phyloP scores from a whole-genome alignment of 208 protist genomes.

The Leishmania gerbilli region DNA sequence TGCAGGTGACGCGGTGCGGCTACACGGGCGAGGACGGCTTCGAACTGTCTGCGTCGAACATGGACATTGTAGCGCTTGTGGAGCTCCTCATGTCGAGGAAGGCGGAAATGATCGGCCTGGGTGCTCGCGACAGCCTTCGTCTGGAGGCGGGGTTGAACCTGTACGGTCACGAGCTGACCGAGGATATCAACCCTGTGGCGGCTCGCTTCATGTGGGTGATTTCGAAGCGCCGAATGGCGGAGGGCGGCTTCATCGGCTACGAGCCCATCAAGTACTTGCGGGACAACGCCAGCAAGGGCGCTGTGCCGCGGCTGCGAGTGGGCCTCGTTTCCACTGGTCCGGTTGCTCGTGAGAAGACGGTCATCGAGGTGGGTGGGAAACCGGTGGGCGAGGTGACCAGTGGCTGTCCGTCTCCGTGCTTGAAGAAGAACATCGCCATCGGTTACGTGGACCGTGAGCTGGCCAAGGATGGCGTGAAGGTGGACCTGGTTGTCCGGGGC shows the following conservation, averaged over 20 bases:
- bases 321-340: constrained; percentile 91
- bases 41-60: constrained; percentile 90
- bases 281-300: constrained; percentile 38
- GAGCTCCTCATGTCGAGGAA: constrained; percentile 58
- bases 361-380: constrained; percentile 70
- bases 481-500: constrained; percentile 92
- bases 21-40: constrained; percentile 99
- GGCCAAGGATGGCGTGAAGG: constrained; percentile 71
- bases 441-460: constrained; percentile 86
- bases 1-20: constrained; percentile 90
- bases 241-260: constrained; percentile 95
- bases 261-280: constrained; percentile 73
- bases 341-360: constrained; percentile 84
- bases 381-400: constrained; percentile 91
- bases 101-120: constrained; percentile 89
- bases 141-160: constrained; percentile 98
- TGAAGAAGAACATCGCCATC: constrained; percentile 92
- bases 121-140: constrained; percentile 95
- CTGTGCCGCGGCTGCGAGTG: constrained; percentile 81
- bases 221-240: constrained; percentile 90
- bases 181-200: constrained; percentile 94
- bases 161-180: constrained; percentile 97
- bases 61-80: constrained; percentile 51
- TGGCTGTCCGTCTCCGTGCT: constrained; percentile 87
- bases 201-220: constrained; percentile 96